Evolutionary conservation across 345 rosid genomes (phyloP).

Genomic region (Sonneratia alba): DNA sequence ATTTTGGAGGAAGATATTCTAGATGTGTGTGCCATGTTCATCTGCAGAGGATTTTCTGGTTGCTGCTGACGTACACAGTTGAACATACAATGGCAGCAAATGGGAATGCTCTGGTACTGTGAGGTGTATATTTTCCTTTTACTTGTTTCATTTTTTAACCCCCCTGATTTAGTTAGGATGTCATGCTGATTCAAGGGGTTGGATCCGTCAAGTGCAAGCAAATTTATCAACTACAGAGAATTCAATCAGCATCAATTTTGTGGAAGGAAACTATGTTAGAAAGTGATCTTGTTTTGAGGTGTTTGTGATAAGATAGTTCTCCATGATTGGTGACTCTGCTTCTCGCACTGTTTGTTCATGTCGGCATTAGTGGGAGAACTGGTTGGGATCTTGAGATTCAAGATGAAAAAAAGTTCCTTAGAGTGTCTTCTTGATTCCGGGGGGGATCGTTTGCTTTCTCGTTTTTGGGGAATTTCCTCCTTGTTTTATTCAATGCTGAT

Average conservation of each 20-base stretch:
- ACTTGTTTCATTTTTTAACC: neutral
- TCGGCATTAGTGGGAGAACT: neutral
- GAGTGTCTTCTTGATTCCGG: neutral
- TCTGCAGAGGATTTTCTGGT: neutral
- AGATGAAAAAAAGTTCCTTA: neutral
- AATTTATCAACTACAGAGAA: neutral
- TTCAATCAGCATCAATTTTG: constrained; percentile 7
- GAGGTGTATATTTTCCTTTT: constrained; percentile 3
- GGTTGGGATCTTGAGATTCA: neutral
- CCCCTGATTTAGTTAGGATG: neutral
- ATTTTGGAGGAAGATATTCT: neutral
- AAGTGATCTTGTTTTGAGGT: neutral
- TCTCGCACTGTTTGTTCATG: neutral
- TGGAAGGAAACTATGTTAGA: neutral
- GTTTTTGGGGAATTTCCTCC: neutral
- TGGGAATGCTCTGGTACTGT: neutral
- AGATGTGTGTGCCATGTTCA: neutral
- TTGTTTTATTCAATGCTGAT: neutral
- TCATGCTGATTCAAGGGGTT: constrained; percentile 3
- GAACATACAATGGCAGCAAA: neutral
- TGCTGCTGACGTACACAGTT: neutral
- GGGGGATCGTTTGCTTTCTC: neutral
- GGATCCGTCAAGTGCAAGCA: no score
- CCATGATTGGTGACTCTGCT: neutral
- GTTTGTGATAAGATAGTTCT: neutral